A percentile compares a stretch with the other conserved stretches of the same genome.
phyloP scores from a whole-genome alignment of 2,329 filamentous ascomycete genomes.

The Cladorrhinum sp. region DNA sequence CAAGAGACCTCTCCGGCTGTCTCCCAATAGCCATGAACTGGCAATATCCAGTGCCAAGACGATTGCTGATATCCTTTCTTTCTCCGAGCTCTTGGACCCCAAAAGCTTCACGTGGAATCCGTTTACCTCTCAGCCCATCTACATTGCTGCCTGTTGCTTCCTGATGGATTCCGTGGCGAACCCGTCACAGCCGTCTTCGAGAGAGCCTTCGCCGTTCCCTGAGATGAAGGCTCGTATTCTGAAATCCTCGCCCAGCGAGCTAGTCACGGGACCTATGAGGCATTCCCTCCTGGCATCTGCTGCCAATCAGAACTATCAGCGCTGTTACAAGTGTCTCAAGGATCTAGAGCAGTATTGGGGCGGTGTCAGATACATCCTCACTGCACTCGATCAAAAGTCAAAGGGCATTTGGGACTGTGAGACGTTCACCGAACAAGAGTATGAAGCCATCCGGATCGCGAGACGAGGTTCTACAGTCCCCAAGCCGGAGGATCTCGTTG shows the following conservation, averaged over 20 bases:
- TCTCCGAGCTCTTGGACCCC: slow-evolving; percentile 79
- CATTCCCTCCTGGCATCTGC: slow-evolving; percentile 76
- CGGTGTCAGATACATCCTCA: slow-evolving; percentile 81
- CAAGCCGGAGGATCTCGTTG: slow-evolving; percentile 55
- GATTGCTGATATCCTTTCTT: slow-evolving; percentile 82
- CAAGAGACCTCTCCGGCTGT: slow-evolving; percentile 60
- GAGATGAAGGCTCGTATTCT: slow-evolving; percentile 28
- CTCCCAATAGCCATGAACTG: slow-evolving; percentile 74
- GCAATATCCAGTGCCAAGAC: slow-evolving; percentile 91
- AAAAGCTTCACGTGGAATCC: slow-evolving; percentile 86
- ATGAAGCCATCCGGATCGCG: slow-evolving; percentile 63
- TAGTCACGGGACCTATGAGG: slow-evolving; percentile 45
- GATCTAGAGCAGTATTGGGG: slow-evolving; percentile 83
- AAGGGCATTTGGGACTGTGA: slow-evolving; percentile 81
- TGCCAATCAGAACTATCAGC: slow-evolving; percentile 82
- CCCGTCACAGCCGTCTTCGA: slow-evolving; percentile 63
- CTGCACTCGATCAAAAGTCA: slow-evolving; percentile 80
- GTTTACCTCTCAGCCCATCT: slow-evolving; percentile 87
- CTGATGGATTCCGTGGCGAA: slow-evolving; percentile 76
- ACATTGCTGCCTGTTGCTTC: slow-evolving; percentile 86
- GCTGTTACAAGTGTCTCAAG: slow-evolving; percentile 79
- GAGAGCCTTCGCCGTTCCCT: slow-evolving; percentile 51
- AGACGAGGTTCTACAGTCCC: slow-evolving; percentile 43
- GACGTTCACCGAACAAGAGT: slow-evolving; percentile 68
- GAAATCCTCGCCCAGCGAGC: slow-evolving; percentile 18